phyloP scores from a whole-genome alignment of 345 rosid genomes.

The Ceriops tagal region DNA sequence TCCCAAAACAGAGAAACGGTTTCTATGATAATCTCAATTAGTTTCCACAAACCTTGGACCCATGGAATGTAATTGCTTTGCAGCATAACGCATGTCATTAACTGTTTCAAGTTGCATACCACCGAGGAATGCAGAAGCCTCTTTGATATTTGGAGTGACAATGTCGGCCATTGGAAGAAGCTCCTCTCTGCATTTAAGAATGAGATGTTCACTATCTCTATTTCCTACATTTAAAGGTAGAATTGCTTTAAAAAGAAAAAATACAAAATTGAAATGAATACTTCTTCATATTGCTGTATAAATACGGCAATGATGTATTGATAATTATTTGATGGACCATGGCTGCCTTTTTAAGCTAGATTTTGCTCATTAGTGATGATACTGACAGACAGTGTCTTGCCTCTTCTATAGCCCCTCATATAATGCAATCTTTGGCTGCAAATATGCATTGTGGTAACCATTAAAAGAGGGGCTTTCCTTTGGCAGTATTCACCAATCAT shows the following conservation, averaged over 20 bases:
- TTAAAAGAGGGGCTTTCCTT: background rate
- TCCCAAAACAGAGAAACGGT: background rate
- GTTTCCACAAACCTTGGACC: slow-evolving; percentile 68
- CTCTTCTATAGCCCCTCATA: background rate
- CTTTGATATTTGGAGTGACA: slow-evolving; percentile 86
- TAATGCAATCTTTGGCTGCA: background rate
- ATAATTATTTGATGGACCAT: background rate
- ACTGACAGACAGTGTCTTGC: background rate
- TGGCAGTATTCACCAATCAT: background rate
- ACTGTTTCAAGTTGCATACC: slow-evolving; percentile 55
- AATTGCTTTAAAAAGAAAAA: background rate
- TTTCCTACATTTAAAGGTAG: background rate
- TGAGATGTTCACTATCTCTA: slow-evolving; percentile 9
- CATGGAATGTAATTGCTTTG: slow-evolving; percentile 58
- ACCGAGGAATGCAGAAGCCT: slow-evolving; percentile 84
- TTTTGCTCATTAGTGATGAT: background rate
- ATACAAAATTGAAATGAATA: background rate
- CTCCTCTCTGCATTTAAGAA: slow-evolving; percentile 55
- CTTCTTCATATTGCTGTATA: background rate
- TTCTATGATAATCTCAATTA: too few relatives aligned
- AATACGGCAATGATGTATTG: background rate
- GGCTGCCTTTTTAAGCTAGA: background rate
- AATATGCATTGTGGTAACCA: background rate
- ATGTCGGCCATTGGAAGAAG: slow-evolving; percentile 83
- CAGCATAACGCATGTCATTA: slow-evolving; percentile 75